Base-by-base conservation (phyloP, 2,329 filamentous ascomycete genomes). In the Botrytis aclada region DNA sequence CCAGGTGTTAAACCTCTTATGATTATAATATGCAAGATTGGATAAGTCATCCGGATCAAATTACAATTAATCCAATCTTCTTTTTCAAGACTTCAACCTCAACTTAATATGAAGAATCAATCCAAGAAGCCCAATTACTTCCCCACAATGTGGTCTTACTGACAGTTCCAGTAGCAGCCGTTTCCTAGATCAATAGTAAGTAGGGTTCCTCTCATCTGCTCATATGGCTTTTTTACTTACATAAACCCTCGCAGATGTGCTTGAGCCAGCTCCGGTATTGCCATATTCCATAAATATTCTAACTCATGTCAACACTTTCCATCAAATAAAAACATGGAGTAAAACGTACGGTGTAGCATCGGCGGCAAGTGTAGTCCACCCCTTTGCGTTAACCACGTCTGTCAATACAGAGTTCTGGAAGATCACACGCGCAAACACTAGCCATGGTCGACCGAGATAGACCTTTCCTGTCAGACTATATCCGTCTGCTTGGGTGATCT, bases 361-460 rank as follows among this genome's bases (percentile, higher is more conserved):
- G 7, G 39, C 70, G 12, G 75, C 73, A 45, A 77, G 41, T 12
- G 75, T 76, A 7, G 78, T 77, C 86, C 87, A 88, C 0, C 86
- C 87, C 6, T 81, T 81, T 2, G 81, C 73, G 72, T 87, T 87
- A 73, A 89, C 83, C 20, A 88, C 84, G 43, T 82, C 81, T 12
- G 81, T 81, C 73, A 89, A 79, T 9, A 79, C 77, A 4, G 83
- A 85, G 45, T 83, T 81, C 79, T 87, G 86, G 78, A 86, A 84
- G 5, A 85, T 83, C 25, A 87, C 85, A 22, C 84, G 80, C 6
- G 86, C 82, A 66, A 84, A 85, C 54, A 81, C 81, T 45, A 83
- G 78, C 85, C 86, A 88, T 10, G 86, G 86, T 5, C 86, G 82
- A 1, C 86, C 86, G 29, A 88, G 83, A 71, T 84, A 87, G 70